Percentiles rank a stretch among this genome's conserved stretches.
These are phyloP conservation scores for Arachnopeziza araneosa DNA, from an alignment of 2,329 filamentous ascomycete species.

Conservation along the genomic window DNA sequence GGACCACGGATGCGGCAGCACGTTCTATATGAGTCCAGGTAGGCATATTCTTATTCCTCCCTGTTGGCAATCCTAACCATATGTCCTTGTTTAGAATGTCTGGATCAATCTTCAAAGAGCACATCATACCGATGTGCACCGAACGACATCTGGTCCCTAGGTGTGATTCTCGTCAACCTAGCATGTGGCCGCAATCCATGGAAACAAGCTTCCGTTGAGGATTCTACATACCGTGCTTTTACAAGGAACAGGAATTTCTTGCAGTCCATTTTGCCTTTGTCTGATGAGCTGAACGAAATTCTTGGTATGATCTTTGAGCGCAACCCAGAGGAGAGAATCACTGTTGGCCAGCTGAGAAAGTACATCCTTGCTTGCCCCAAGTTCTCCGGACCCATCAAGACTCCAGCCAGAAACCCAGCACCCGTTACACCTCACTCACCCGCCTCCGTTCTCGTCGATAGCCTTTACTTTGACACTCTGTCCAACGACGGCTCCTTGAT, in stretches of 20 bases:
- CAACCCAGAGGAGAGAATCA: slow-evolving; percentile 77
- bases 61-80: slow-evolving; percentile 22
- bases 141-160: slow-evolving; percentile 98
- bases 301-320: slow-evolving; percentile 82
- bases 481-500: not conserved
- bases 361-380: slow-evolving; percentile 63
- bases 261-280: slow-evolving; percentile 86
- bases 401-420: not conserved
- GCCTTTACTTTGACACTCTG: not conserved
- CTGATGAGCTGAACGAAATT: slow-evolving; percentile 83
- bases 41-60: slow-evolving; percentile 37
- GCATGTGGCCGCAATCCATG: slow-evolving; percentile 98
- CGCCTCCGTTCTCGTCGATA: not conserved
- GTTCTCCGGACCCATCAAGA: slow-evolving; percentile 23
- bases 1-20: slow-evolving; percentile 96
- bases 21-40: slow-evolving; percentile 99
- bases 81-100: slow-evolving; percentile 63
- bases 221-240: slow-evolving; percentile 92
- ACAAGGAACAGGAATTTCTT: slow-evolving; percentile 81
- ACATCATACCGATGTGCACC: slow-evolving; percentile 84
- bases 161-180: slow-evolving; percentile 94
- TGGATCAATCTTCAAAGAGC: slow-evolving; percentile 68
- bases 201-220: slow-evolving; percentile 91
- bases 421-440: not conserved
- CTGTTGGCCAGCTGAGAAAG: slow-evolving; percentile 70